These are phyloP conservation scores for Globisporangium rhizosaccharum DNA, from an alignment of 352 stramenopile genomes.

Conservation along the genomic window DNA sequence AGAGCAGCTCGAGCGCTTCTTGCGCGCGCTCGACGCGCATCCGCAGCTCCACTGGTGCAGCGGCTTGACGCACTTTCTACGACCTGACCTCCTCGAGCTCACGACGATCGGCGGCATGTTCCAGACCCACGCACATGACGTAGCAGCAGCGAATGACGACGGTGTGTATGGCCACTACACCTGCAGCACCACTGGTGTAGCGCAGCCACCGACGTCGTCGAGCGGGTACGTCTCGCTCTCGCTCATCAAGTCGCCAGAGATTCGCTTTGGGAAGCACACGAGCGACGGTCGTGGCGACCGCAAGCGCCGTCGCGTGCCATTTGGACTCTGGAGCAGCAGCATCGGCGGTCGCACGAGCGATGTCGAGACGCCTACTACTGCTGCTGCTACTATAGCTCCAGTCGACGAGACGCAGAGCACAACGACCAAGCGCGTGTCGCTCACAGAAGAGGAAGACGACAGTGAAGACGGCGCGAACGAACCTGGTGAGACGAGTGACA, in stretches of 20 bases:
- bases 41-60: conserved; percentile 52
- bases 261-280: conserved; percentile 58
- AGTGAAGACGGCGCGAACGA: conserved; percentile 23
- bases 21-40: conserved; percentile 55
- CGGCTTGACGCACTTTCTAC: conserved; percentile 56
- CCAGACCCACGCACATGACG: conserved; percentile 18
- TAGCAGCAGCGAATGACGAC: conserved; percentile 12
- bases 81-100: conserved; percentile 46
- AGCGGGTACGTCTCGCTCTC: conserved; percentile 76
- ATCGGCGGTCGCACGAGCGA: neutral
- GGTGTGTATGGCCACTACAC: conserved; percentile 9
- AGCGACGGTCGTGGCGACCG: conserved; percentile 46
- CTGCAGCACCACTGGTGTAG: conserved; percentile 11
- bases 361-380: neutral
- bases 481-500: conserved; percentile 16
- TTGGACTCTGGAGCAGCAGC: conserved; percentile 24
- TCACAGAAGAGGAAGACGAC: conserved; percentile 21
- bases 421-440: conserved; percentile 14
- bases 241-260: conserved; percentile 66
- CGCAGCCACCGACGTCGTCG: conserved; percentile 20
- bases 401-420: neutral
- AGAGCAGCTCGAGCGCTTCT: conserved; percentile 54
- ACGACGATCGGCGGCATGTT: conserved; percentile 29
- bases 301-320: conserved; percentile 49
- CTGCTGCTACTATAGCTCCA: neutral